Percentiles rank a stretch among this genome's conserved stretches.
Conservation (phyloP, 2,329 filamentous ascomycete species). For the Aureobasidium sp. region DNA sequence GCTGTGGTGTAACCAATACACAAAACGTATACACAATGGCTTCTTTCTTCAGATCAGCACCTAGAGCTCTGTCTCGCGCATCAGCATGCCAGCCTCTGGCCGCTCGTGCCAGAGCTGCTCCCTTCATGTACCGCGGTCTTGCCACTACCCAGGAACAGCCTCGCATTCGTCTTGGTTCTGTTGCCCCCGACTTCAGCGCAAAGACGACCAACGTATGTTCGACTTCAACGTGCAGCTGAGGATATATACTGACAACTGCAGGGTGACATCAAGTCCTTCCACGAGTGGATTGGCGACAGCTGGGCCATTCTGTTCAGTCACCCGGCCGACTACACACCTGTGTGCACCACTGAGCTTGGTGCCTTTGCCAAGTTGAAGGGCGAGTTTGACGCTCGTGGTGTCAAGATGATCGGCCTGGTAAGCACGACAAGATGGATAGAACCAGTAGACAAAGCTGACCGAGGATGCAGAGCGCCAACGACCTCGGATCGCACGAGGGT, state of each 20-base stretch:
- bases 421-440: background rate
- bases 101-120: conserved; percentile 21
- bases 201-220: conserved; percentile 55
- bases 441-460: background rate
- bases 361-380: conserved; percentile 83
- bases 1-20: background rate
- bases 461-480: conserved; percentile 57
- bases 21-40: conserved; percentile 22
- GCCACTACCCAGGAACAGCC: conserved; percentile 30
- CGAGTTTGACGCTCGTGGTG: conserved; percentile 77
- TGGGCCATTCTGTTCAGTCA: conserved; percentile 82
- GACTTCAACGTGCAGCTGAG: background rate
- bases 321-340: conserved; percentile 82
- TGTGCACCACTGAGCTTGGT: conserved; percentile 92
- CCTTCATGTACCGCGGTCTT: conserved; percentile 30
- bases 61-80: conserved; percentile 24
- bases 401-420: conserved; percentile 79
- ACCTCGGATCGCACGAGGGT: conserved; percentile 68
- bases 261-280: conserved; percentile 56
- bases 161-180: conserved; percentile 35
- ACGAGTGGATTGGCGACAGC: conserved; percentile 68
- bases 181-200: conserved; percentile 75
- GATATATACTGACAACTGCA: background rate
- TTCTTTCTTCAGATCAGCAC: conserved; percentile 28
- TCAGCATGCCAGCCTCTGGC: conserved; percentile 22